A percentile compares a stretch with the other conserved stretches of the same genome.
Conservation (phyloP, 2,329 filamentous ascomycete species). For the Teratosphaeria pseudoeucalypti region DNA sequence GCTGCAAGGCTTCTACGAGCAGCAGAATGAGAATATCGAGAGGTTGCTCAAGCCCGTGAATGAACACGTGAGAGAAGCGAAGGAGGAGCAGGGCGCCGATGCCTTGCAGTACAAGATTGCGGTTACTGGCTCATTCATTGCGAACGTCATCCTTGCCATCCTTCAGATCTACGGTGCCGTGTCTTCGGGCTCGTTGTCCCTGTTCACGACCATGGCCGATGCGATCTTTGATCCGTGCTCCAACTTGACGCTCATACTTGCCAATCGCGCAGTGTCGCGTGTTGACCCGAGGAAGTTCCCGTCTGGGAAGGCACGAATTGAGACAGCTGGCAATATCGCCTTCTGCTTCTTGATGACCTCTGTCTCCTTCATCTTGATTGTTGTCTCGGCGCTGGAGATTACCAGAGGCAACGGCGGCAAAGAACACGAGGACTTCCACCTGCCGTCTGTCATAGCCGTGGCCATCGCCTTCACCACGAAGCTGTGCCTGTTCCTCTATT, state of each 20-base stretch:
- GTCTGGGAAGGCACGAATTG: conserved; percentile 83
- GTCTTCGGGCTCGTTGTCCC: conserved; percentile 77
- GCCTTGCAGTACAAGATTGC: conserved; percentile 65
- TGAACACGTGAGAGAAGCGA: conserved; percentile 69
- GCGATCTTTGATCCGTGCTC: conserved; percentile 70
- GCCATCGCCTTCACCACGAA: conserved; percentile 77
- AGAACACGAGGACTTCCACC: conserved; percentile 56
- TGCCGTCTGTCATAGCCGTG: conserved; percentile 79
- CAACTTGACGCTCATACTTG: conserved; percentile 77
- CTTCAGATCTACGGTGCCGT: conserved; percentile 85
- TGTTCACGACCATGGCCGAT: conserved; percentile 97
- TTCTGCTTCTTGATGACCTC: conserved; percentile 95
- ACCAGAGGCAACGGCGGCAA: conserved; percentile 34
- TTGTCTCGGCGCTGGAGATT: conserved; percentile 69
- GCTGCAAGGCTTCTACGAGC: conserved; percentile 73
- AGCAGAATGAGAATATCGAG: conserved; percentile 89
- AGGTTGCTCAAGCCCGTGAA: conserved; percentile 85
- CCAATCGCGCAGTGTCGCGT: conserved; percentile 74
- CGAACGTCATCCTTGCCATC: conserved; percentile 67
- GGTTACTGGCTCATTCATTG: conserved; percentile 58
- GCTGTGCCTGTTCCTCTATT: conserved; percentile 75
- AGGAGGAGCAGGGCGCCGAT: conserved; percentile 69
- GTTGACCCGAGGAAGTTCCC: conserved; percentile 83
- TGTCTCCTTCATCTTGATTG: conserved; percentile 85
- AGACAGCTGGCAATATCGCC: conserved; percentile 89